Percentiles rank a stretch among this genome's conserved stretches.
phyloP scores from a whole-genome alignment of 2,329 filamentous ascomycete genomes.

The Ustulina deusta region DNA sequence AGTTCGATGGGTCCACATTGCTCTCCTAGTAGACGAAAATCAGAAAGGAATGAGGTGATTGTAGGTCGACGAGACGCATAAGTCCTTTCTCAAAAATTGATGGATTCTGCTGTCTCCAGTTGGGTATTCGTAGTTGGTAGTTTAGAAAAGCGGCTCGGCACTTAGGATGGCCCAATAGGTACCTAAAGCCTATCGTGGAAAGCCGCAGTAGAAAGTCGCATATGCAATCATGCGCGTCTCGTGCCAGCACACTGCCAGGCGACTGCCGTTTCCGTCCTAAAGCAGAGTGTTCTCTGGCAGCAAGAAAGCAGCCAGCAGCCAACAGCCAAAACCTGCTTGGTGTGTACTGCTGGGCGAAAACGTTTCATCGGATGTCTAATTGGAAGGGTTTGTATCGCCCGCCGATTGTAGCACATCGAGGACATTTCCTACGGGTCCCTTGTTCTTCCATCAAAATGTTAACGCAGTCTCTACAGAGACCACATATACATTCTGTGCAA shows the following conservation, averaged over 20 bases:
- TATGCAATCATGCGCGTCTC: conserved; percentile 14
- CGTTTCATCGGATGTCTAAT: conserved; percentile 77
- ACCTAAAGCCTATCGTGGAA: conserved; percentile 1
- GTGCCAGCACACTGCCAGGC: conserved; percentile 1
- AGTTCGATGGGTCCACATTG: background rate
- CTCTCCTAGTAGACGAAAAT: conserved; percentile 3
- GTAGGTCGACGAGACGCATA: conserved; percentile 2
- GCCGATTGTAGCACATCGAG: conserved; percentile 81
- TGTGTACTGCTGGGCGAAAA: background rate
- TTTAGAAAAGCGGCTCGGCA: conserved; percentile 26
- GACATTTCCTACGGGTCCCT: conserved; percentile 80
- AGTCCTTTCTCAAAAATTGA: background rate
- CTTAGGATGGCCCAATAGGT: conserved; percentile 16
- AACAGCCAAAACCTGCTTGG: background rate
- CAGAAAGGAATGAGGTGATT: conserved; percentile 3
- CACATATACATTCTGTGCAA: conserved; percentile 96
- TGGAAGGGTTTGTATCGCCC: conserved; percentile 87
- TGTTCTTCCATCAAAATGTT: conserved; percentile 82
- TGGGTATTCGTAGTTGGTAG: background rate
- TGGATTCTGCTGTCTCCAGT: conserved; percentile 3
- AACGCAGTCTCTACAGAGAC: conserved; percentile 89
- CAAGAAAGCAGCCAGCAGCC: background rate
- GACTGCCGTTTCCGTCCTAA: background rate
- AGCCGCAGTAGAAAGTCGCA: conserved; percentile 23
- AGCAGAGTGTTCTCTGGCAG: background rate